A percentile compares a stretch with the other conserved stretches of the same genome.
These are phyloP conservation scores for Elymus sibiricus DNA, from an alignment of 176 grass and related monocot genomes.

Conservation along the genomic window DNA sequence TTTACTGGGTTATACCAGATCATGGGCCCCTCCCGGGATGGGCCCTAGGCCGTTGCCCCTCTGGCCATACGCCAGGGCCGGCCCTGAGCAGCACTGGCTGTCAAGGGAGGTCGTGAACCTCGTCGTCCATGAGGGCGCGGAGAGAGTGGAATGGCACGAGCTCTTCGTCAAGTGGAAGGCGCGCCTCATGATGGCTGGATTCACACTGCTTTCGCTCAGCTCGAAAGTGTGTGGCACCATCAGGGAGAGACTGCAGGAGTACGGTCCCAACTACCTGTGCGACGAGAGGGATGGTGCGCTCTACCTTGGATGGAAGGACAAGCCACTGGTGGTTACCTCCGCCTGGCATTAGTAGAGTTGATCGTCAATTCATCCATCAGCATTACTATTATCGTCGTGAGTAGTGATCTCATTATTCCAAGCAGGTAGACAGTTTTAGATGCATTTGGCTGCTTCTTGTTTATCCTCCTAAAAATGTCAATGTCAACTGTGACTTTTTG, in stretches of 20 bases:
- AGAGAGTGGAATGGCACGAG: slow-evolving; percentile 75
- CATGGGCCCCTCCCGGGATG: too few species aligned
- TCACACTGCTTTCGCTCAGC: slow-evolving; percentile 64
- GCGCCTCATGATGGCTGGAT: slow-evolving; percentile 73
- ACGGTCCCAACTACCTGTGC: slow-evolving; percentile 56
- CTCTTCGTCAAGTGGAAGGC: slow-evolving; percentile 74
- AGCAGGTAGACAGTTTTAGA: too few species aligned
- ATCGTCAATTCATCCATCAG: too few species aligned
- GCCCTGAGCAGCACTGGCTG: slow-evolving; percentile 85
- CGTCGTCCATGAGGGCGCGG: slow-evolving; percentile 68
- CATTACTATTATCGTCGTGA: too few species aligned
- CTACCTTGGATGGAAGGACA: slow-evolving; percentile 80
- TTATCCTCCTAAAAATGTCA: too few species aligned
- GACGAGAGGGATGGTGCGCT: slow-evolving; percentile 68
- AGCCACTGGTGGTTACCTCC: slow-evolving; percentile 59
- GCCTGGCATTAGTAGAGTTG: slow-evolving; percentile 62
- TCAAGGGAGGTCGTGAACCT: slow-evolving; percentile 80
- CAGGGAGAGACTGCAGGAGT: slow-evolving; percentile 60
- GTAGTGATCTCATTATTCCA: too few species aligned
- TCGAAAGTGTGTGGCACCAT: slow-evolving; percentile 55
- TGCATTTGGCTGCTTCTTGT: too few species aligned
- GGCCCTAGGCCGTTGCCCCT: too few species aligned
- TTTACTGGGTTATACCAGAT: too few species aligned
- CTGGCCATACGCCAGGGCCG: too few species aligned
- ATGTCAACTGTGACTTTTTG: too few species aligned